These are phyloP conservation scores for Cornus florida DNA, from an alignment of 148 eudicot species.

Conservation along the genomic window DNA sequence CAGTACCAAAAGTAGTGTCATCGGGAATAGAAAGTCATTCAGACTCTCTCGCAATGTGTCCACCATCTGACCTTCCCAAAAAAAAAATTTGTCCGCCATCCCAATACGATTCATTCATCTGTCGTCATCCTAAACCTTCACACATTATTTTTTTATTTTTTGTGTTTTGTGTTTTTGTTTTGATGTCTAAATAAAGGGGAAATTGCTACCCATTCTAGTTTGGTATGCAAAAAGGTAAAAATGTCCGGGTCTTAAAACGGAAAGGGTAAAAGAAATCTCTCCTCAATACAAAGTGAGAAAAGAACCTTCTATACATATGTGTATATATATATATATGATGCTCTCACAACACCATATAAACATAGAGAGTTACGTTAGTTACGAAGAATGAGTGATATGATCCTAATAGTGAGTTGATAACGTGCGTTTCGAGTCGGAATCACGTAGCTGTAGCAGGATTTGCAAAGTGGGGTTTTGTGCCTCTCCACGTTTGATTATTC, in stretches of 20 bases:
- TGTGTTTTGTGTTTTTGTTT: not conserved
- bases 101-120: not conserved
- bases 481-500: slow-evolving; percentile 7
- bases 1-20: too few species aligned
- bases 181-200: too few species aligned
- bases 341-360: not conserved
- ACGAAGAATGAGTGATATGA: too few species aligned
- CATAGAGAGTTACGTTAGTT: too few species aligned
- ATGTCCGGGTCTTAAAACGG: not conserved
- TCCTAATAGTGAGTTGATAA: not conserved
- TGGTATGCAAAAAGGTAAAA: not conserved
- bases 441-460: slow-evolving; percentile 2
- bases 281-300: not conserved
- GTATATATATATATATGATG: not conserved
- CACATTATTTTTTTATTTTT: not conserved
- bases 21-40: too few species aligned
- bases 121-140: not conserved
- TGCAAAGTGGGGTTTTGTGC: not conserved
- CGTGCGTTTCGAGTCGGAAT: slow-evolving; percentile 18
- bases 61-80: too few species aligned
- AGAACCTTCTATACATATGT: not conserved
- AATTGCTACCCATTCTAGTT: not conserved
- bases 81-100: too few species aligned
- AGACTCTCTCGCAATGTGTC: too few species aligned
- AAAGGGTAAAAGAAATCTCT: not conserved